Conservation (phyloP, 306 rosid genomes). For the Rosa persica region DNA sequence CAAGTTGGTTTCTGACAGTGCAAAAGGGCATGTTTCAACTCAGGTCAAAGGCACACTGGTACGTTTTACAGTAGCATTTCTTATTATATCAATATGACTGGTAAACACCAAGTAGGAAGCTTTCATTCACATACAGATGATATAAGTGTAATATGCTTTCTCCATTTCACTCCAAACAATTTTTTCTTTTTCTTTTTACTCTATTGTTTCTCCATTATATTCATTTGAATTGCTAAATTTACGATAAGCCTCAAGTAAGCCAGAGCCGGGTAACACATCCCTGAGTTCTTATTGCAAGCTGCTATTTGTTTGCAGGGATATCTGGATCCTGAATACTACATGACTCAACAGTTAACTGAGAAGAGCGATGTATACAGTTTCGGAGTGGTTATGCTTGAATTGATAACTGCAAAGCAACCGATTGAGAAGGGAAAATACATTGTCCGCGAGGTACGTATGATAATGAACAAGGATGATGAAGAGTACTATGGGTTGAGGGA, state of each 20-base stretch:
- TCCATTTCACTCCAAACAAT: not conserved
- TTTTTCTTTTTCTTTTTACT: not conserved
- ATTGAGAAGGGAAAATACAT: slow-evolving; percentile 86
- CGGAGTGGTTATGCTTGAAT: slow-evolving; percentile 90
- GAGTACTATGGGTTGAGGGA: slow-evolving; percentile 62
- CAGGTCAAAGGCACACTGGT: slow-evolving; percentile 97
- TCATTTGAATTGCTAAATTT: not conserved
- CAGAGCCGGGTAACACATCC: not conserved
- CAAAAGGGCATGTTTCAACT: slow-evolving; percentile 84
- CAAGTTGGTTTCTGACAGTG: slow-evolving; percentile 70
- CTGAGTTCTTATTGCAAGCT: slow-evolving; percentile 1
- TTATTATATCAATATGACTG: not conserved
- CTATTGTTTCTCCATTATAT: not conserved
- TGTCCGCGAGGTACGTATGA: slow-evolving; percentile 61
- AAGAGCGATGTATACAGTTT: slow-evolving; percentile 93
- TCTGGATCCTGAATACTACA: slow-evolving; percentile 90
- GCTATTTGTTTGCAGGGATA: slow-evolving; percentile 60
- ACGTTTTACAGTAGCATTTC: slow-evolving; percentile 23
- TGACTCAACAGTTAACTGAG: slow-evolving; percentile 86
- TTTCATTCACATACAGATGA: not conserved
- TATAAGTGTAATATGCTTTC: not conserved
- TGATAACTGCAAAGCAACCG: slow-evolving; percentile 76
- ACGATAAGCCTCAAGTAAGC: not conserved
- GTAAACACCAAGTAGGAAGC: not conserved
- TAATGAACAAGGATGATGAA: slow-evolving; percentile 52